Evolutionary conservation across 257 asterid genomes (phyloP).

Genomic region (Oldenlandia corymbosa): DNA sequence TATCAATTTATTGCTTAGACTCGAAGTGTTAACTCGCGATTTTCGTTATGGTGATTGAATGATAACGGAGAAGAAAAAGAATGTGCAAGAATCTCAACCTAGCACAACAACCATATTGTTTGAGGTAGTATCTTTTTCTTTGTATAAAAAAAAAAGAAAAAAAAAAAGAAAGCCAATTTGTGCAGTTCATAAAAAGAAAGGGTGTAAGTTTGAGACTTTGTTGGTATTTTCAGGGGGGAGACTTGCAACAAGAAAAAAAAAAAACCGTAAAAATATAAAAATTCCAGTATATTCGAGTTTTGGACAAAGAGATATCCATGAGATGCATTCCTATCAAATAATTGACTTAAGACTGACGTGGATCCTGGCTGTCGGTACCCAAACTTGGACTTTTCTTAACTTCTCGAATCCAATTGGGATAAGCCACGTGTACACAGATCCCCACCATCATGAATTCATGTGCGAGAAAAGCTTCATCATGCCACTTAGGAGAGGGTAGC

Average conservation of each 20-base stretch:
- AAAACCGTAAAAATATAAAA: neutral
- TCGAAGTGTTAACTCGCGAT: too few relatives aligned
- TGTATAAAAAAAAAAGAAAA: too few relatives aligned
- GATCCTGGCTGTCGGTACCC: constrained; percentile 63
- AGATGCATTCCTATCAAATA: constrained; percentile 18
- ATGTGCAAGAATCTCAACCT: too few relatives aligned
- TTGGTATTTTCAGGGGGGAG: neutral
- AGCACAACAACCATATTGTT: too few relatives aligned
- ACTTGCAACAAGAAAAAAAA: neutral
- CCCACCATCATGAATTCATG: neutral
- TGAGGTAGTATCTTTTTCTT: too few relatives aligned
- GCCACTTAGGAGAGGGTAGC: constrained; percentile 24
- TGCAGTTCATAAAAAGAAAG: neutral
- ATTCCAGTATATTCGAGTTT: constrained; percentile 58
- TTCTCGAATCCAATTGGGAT: constrained; percentile 1
- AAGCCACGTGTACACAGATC: constrained; percentile 16
- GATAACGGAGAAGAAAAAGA: too few relatives aligned
- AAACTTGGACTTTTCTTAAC: constrained; percentile 16
- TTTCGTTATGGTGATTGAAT: too few relatives aligned
- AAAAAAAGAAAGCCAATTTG: too few relatives aligned
- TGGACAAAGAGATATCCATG: too few relatives aligned
- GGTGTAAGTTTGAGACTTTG: neutral
- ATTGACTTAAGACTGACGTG: constrained; percentile 58
- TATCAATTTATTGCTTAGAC: too few relatives aligned
- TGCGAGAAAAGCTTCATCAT: constrained; percentile 9